Evolutionary conservation across 768 basidiomycete species (phyloP), one percentile per base, ranked within the genome.

Genomic region (Suillus fuscotomentosus): DNA sequence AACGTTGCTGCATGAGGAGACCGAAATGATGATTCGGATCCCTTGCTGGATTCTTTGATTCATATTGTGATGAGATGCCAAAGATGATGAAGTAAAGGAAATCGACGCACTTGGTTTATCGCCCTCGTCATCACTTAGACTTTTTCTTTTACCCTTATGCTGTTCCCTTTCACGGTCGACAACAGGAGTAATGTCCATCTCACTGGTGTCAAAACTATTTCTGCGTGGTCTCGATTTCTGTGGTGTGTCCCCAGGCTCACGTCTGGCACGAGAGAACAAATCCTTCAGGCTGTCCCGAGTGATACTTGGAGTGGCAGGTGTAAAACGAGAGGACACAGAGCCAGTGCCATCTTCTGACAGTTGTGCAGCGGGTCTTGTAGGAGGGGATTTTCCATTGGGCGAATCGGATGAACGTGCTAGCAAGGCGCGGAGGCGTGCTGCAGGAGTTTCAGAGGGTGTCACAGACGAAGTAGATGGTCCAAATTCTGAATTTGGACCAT

Each of bases 91-190:
- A 53, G 70, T 41, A 63, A 62, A 57, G 22, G 41, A 45, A 24
- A 60, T 53, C 1, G 22, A 69, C 87, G 70, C 74, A 90, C 89
- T 80, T 62, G 80, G 70, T 66, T 81, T 81, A 42, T 88, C 88
- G 3, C 77, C 73, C 70, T 90, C 90, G 70, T 91, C 89, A 67
- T 91, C 90, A 69, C 88, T 90, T 67, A 87, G 65, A 70, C 87
- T 90, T 68, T 78, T 81, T 43, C 85, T 80, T 65, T 87, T 84
- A 11, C 79, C 81, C 73, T 82, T 87, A 65, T 75, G 78, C 62
- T 74, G 78, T 27, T 75, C 73, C 64, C 79, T 75, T 63, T 82
- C 80, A 69, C 79, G 76, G 48, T 76, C 70, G 47, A 81, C 73
- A 2, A 79, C 71, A 1, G 88, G 85, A 55, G 79, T 86, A 15